phyloP scores from a whole-genome alignment of 495 filamentous ascomycete species.

The Parachaetomium inaequale region DNA sequence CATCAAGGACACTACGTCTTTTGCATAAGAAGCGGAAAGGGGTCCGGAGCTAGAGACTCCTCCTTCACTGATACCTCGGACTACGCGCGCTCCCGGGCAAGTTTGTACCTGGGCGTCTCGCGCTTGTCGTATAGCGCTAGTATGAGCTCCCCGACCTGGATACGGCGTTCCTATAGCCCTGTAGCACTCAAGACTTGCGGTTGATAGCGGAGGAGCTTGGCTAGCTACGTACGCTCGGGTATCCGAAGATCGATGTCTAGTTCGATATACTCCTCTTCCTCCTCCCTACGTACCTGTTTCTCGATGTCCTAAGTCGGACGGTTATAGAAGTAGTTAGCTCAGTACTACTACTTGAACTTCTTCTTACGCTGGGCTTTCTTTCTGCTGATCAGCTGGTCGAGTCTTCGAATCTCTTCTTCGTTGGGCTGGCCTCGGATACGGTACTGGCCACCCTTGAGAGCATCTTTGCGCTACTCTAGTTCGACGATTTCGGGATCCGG shows the following conservation, averaged over 20 bases:
- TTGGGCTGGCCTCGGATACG: conserved; percentile 16
- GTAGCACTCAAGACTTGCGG: conserved; percentile 9
- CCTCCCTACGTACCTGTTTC: conserved; percentile 12
- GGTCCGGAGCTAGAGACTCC: conserved; percentile 10
- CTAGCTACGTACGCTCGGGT: neutral
- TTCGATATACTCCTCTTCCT: neutral
- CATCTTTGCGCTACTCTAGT: conserved; percentile 18
- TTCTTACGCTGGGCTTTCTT: conserved; percentile 13
- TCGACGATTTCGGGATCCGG: conserved; percentile 11
- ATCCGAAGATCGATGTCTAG: too few relatives aligned
- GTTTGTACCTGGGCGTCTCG: conserved; percentile 2
- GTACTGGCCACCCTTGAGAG: conserved; percentile 23
- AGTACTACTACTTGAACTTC: conserved; percentile 14
- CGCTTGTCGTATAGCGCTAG: conserved; percentile 7
- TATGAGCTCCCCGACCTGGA: conserved; percentile 18
- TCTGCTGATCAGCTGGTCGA: conserved; percentile 10
- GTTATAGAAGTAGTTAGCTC: conserved; percentile 25
- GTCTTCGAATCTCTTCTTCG: conserved; percentile 15
- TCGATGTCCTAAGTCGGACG: conserved; percentile 31
- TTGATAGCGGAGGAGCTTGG: neutral
- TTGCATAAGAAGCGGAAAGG: conserved; percentile 5
- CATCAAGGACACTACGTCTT: conserved; percentile 6
- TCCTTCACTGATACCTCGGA: conserved; percentile 4
- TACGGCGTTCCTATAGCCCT: conserved; percentile 14
- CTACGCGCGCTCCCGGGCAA: neutral